phyloP scores from a whole-genome alignment of 2,329 filamentous ascomycete species.

The Akanthomyces muscarius region DNA sequence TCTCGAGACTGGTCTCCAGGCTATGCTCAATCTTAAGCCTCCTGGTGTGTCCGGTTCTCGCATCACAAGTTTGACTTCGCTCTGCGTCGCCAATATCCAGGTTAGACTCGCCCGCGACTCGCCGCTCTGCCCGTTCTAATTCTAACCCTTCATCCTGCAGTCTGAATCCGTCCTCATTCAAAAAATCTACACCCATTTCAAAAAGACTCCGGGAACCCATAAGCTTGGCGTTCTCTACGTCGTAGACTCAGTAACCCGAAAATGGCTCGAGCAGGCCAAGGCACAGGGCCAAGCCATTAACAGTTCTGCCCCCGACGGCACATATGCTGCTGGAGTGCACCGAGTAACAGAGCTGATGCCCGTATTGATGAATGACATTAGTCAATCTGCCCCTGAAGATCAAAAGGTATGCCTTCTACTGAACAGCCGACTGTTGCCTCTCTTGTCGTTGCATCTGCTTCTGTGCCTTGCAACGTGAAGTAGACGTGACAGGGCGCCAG shows the following conservation, averaged over 20 bases:
- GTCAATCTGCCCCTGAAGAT: constrained; percentile 80
- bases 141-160: constrained; percentile 41
- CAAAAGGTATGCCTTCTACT: constrained; percentile 80
- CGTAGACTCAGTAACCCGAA: constrained; percentile 98
- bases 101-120: constrained; percentile 45
- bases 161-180: constrained; percentile 92
- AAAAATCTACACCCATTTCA: constrained; percentile 96
- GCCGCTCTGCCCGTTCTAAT: background rate
- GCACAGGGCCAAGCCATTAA: constrained; percentile 77
- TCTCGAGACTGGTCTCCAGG: constrained; percentile 83
- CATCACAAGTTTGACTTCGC: constrained; percentile 78
- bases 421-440: constrained; percentile 19
- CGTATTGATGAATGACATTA: constrained; percentile 90
- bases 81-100: constrained; percentile 88
- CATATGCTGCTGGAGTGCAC: constrained; percentile 90
- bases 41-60: constrained; percentile 92
- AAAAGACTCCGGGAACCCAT: constrained; percentile 89
- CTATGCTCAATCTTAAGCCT: constrained; percentile 85
- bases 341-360: constrained; percentile 94
- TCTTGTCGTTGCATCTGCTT: constrained; percentile 28
- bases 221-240: constrained; percentile 99
- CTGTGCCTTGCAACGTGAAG: background rate
- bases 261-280: constrained; percentile 96
- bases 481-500: constrained; percentile 8
- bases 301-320: constrained; percentile 80